phyloP scores from a whole-genome alignment of 495 filamentous ascomycete genomes.

The Cercophora sp. region DNA sequence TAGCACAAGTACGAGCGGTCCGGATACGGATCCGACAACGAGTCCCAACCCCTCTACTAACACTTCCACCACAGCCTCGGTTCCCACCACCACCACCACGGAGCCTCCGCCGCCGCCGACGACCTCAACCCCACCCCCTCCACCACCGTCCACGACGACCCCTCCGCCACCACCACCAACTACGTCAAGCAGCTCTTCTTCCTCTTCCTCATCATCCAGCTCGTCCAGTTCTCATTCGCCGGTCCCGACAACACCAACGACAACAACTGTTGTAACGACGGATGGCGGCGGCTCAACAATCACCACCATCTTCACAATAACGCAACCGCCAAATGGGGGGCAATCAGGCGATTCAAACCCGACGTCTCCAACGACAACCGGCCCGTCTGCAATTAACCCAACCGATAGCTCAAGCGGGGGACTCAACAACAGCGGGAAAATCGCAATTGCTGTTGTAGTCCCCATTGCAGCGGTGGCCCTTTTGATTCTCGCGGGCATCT shows the following conservation, averaged over 20 bases:
- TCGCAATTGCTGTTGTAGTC: conserved; percentile 90
- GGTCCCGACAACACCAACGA: conserved; percentile 18
- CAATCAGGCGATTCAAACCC: conserved; percentile 13
- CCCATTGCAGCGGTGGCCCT: conserved; percentile 86
- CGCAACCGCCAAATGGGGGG: conserved; percentile 8
- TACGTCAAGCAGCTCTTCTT: conserved; percentile 5
- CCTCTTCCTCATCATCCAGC: conserved; percentile 9
- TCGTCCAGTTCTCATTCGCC: conserved; percentile 10
- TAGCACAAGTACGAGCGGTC: conserved; percentile 33
- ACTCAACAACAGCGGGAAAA: conserved; percentile 52
- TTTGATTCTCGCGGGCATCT: conserved; percentile 69
- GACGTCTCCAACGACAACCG: conserved; percentile 23
- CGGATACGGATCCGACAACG: conserved; percentile 22
- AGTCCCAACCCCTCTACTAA: conserved; percentile 24
- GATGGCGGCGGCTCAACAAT: conserved; percentile 16
- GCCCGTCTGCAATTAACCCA: conserved; percentile 28
- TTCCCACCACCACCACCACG: conserved; percentile 1
- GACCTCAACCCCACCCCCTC: conserved; percentile 2
- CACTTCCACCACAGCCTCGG: conserved; percentile 18
- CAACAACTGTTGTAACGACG: conserved; percentile 20
- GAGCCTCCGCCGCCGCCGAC: not conserved
- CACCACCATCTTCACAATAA: conserved; percentile 27
- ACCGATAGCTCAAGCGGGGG: conserved; percentile 30
- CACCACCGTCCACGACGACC: conserved; percentile 2
- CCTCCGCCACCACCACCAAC: conserved; percentile 10